These are phyloP conservation scores for Rosa multiflora DNA, from an alignment of 306 rosid species.

Conservation along the genomic window DNA sequence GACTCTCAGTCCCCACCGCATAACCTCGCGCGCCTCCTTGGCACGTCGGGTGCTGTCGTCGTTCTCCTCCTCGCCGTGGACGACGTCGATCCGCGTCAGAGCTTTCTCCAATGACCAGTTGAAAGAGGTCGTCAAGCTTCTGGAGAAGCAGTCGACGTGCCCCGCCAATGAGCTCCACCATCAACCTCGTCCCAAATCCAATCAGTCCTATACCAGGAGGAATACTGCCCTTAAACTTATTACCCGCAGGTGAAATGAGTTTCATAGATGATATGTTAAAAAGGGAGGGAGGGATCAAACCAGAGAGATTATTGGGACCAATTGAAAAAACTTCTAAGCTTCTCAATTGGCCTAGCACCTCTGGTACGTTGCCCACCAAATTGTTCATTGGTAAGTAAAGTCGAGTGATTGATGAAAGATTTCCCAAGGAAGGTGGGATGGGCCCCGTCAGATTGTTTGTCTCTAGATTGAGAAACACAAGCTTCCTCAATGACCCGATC, in stretches of 20 bases:
- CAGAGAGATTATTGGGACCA: slow-evolving; percentile 25
- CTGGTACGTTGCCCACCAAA: slow-evolving; percentile 33
- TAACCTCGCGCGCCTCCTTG: too few relatives aligned
- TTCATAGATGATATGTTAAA: slow-evolving; percentile 39
- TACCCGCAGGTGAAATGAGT: fast-evolving
- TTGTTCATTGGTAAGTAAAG: neutral
- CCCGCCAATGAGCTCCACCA: too few relatives aligned
- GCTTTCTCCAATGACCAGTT: too few relatives aligned
- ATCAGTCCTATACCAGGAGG: slow-evolving; percentile 35
- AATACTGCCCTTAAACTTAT: slow-evolving; percentile 33
- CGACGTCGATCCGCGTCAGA: too few relatives aligned
- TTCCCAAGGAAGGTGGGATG: slow-evolving; percentile 38
- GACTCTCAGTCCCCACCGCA: too few relatives aligned
- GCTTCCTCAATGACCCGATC: slow-evolving; percentile 25
- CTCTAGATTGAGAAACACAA: neutral
- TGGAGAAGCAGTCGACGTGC: too few relatives aligned
- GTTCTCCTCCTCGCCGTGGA: too few relatives aligned
- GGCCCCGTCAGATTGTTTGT: slow-evolving; percentile 25
- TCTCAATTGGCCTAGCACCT: slow-evolving; percentile 18
- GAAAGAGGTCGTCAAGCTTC: too few relatives aligned
- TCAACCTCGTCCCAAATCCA: too few relatives aligned
- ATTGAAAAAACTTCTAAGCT: too few relatives aligned
- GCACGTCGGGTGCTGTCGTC: too few relatives aligned
- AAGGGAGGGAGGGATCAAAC: slow-evolving; percentile 34
- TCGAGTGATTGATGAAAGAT: slow-evolving; percentile 19